phyloP scores from a whole-genome alignment of 1,284 basidiomycete species.

The Papiliotrema nemorosa region DNA sequence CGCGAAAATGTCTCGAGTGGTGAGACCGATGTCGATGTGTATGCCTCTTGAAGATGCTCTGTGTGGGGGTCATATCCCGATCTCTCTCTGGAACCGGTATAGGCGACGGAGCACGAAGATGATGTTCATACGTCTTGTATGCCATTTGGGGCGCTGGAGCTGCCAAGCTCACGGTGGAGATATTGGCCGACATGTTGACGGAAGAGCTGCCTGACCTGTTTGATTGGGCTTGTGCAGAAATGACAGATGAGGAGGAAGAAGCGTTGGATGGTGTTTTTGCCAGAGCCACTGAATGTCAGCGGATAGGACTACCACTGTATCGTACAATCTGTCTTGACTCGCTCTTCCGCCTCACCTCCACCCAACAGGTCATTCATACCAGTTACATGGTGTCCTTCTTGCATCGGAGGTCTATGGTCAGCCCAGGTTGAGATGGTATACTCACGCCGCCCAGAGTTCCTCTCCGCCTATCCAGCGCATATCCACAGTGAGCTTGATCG shows the following conservation, averaged over 20 bases:
- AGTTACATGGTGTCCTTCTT: slow-evolving; percentile 39
- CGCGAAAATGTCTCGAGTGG: slow-evolving; percentile 5
- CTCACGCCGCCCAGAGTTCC: slow-evolving; percentile 36
- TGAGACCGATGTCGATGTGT: slow-evolving; percentile 4
- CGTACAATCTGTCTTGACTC: slow-evolving; percentile 26
- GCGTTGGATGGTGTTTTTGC: slow-evolving; percentile 12
- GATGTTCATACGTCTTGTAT: slow-evolving; percentile 6
- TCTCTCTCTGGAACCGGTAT: background rate
- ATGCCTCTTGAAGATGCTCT: slow-evolving; percentile 1
- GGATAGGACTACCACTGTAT: background rate
- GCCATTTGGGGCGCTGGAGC: slow-evolving; percentile 3
- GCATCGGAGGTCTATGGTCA: slow-evolving; percentile 33
- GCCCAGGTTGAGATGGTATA: slow-evolving; percentile 6
- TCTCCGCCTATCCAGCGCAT: slow-evolving; percentile 43
- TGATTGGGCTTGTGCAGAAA: slow-evolving; percentile 16
- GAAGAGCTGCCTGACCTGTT: slow-evolving; percentile 16
- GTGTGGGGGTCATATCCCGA: background rate
- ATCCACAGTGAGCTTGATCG: slow-evolving; percentile 45
- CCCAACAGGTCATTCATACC: slow-evolving; percentile 29
- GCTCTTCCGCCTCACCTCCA: slow-evolving; percentile 10
- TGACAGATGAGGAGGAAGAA: slow-evolving; percentile 11
- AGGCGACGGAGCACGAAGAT: background rate
- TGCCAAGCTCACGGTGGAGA: background rate
- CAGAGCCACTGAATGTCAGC: slow-evolving; percentile 13
- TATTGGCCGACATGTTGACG: slow-evolving; percentile 3